Evolutionary conservation across 2,329 filamentous ascomycete genomes (phyloP), one percentile per base, ranked within the genome.

Genomic region (Fusarium scirpi): DNA sequence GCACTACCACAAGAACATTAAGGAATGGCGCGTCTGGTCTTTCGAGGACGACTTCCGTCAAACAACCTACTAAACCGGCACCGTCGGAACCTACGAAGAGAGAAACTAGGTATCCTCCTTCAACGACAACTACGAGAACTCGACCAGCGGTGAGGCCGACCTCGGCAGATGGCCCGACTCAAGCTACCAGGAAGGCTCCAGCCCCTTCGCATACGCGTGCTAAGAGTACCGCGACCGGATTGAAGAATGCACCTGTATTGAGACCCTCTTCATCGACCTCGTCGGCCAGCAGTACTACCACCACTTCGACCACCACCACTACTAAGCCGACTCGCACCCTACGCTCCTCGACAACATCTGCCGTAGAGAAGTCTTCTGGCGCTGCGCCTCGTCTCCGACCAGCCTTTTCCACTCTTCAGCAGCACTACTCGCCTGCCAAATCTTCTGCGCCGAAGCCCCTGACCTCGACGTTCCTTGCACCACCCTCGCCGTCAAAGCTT

Each of bases 391-490:
- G 80, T n/a, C 79, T 81, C 27, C 85, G 85, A 11, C 87, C 89
- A 0, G 81, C 85, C 48, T 91, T 91, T 78, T 87, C 83, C 49
- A 90, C 86, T 1, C 84, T 88, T 41, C 89, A 92, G 71, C 89
- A 92, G 71, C 89, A 91, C 79, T 91, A 87, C 80, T 90, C 88
- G 29, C 90, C 90, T 0, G 86, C 87, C 46, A 91, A 91, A 74
- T 83, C 82, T 6, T 80, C 84, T 11, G 84, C 86, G 1, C 87
- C 90, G 1, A 92, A 92, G 65, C 88, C 89, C 8, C 81, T 88
- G n/a, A 87, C 87, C 0, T 81, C 87, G 16, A 82, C 84, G 43
- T 85, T 84, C 78, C 84, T 90, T 46, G 87, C 86, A 20, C 87
- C 89, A 1, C 86, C 89, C 0, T 87, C 88, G 5, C 89, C 89